Conservation (phyloP, 495 filamentous ascomycete species). For the Immersiella caudata region DNA sequence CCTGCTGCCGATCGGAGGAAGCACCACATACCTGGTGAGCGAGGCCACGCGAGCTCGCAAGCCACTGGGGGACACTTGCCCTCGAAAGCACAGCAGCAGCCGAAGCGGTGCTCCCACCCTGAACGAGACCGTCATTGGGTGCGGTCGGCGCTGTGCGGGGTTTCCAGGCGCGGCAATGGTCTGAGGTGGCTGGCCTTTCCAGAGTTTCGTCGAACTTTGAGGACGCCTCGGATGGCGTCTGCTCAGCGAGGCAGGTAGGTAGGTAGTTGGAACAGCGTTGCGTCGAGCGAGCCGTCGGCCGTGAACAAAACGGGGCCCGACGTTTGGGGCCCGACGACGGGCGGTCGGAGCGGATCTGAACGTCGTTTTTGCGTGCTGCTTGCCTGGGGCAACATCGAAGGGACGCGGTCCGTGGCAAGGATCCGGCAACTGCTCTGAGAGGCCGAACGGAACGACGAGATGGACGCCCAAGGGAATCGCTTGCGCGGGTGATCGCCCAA, state of each 20-base stretch:
- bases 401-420: conserved; percentile 1
- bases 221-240: too few species aligned
- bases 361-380: background rate
- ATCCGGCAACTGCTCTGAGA: conserved; percentile 8
- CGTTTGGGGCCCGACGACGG: background rate
- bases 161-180: background rate
- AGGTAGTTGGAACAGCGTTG: too few species aligned
- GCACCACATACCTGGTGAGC: conserved; percentile 15
- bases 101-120: background rate
- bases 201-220: background rate
- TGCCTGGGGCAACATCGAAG: background rate
- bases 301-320: background rate
- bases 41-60: conserved; percentile 12
- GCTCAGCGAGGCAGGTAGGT: too few species aligned
- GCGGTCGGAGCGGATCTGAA: background rate
- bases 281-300: background rate
- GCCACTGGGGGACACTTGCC: background rate
- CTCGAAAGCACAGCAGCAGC: conserved; percentile 1
- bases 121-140: too few species aligned
- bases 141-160: background rate
- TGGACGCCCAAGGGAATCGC: background rate
- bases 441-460: background rate
- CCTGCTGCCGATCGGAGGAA: conserved; percentile 17
- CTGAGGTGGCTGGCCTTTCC: background rate
- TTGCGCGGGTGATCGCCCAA: background rate